Base-by-base conservation (phyloP, 495 filamentous ascomycete species). In the Glutinoglossum americanum region DNA sequence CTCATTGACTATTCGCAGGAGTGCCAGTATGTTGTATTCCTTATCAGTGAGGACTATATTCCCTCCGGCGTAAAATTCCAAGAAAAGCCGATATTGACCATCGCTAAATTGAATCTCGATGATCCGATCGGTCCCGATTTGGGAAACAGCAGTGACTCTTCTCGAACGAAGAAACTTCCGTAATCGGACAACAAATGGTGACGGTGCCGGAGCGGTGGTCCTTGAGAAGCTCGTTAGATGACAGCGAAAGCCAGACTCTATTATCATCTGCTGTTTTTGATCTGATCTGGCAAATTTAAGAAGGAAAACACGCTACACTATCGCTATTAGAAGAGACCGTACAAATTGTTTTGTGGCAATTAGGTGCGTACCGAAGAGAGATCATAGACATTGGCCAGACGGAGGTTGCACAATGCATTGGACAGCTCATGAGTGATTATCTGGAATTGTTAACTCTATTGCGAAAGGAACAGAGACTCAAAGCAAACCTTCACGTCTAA, bases 11-110 rank as follows among this genome's bases (percentile, higher is more conserved):
- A 45, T 88, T 85, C 2, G 77, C 80, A 23, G 77, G 64, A 96
- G 70, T 2, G 83, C 79, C 13, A 96, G 64, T 59, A 95, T 84
- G 51, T 78, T 84, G 57, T 86, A 71, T 15, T 90, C 83, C 41
- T 75, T 73, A 64, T 96, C 87, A 2, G 89, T 93, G 54, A 98
- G 73, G 55, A 98, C 84, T 57, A 98, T 82, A 67, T 98, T 98
- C 35, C 92, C 92, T n/a, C 78, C 79, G 3, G 92, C 90, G 69
- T 92, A 98, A 70, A 98, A 98, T 69, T 98, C 92, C 41, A 98
- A 71, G 65, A 87, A 94, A 37, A 98, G 71, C 39, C 82, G 76
- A 65, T 90, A 96, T 60, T 78, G 74, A 21, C 92, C 90, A 72
- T 95, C 88, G 64, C 85, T 90, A 68, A 98, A 95, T 66, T 82